Evolutionary conservation across 2,329 filamentous ascomycete genomes (phyloP).

Genomic region (Cladobotryum protrusum): DNA sequence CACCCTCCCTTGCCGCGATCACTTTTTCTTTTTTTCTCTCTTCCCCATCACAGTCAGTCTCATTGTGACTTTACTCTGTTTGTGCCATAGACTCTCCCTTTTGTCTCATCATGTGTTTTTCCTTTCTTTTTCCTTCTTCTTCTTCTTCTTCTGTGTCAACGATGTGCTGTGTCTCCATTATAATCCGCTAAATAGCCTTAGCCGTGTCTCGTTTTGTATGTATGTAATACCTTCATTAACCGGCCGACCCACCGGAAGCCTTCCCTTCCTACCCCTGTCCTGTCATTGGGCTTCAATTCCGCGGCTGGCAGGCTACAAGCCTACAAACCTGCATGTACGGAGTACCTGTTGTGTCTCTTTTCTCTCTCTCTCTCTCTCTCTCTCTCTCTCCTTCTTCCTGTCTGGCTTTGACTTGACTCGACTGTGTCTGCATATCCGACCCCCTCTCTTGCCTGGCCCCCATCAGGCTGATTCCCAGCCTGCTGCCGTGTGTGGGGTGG

Average conservation of each 20-base stretch:
- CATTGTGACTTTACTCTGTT: not conserved
- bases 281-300: conserved; percentile 12
- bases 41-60: not conserved
- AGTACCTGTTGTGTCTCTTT: not conserved
- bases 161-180: no score
- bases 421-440: not conserved
- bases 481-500: not conserved
- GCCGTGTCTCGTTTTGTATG: conserved; percentile 1
- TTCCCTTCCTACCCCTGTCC: not conserved
- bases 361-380: no score
- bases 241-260: not conserved
- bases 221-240: not conserved
- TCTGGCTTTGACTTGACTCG: conserved; percentile 4
- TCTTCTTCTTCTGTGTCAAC: not conserved
- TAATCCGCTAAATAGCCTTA: not conserved
- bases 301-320: not conserved
- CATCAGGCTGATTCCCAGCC: conserved; percentile 5
- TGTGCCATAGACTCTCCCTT: no score
- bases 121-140: no score
- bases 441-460: not conserved
- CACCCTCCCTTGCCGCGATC: not conserved
- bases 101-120: no score
- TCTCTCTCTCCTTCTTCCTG: no score
- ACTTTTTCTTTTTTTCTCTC: not conserved
- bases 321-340: not conserved